These are phyloP conservation scores for Fusarium azukiicola DNA, from an alignment of 2,329 filamentous ascomycete species.

Conservation along the genomic window DNA sequence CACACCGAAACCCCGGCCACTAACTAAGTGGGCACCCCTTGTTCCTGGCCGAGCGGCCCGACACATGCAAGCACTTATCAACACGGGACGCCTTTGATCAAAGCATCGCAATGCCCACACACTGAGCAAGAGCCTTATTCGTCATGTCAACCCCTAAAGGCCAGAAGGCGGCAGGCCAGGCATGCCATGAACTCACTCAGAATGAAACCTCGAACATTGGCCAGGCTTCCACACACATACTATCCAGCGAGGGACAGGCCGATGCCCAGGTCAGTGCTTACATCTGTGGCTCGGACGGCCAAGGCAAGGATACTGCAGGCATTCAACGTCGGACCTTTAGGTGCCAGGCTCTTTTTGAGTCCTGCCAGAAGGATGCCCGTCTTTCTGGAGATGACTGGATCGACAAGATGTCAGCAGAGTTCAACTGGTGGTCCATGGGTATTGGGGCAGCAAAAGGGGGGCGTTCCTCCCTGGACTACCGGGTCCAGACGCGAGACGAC, in stretches of 20 bases:
- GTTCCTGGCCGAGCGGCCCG: too few species aligned
- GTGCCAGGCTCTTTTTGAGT: neutral
- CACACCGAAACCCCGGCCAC: too few species aligned
- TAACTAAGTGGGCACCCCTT: too few species aligned
- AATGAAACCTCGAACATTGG: too few species aligned
- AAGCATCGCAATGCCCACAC: neutral
- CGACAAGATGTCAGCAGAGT: conserved; percentile 17
- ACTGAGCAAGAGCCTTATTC: rapidly evolving
- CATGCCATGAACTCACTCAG: neutral
- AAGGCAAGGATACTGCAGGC: neutral
- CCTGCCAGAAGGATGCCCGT: neutral
- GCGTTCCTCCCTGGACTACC: neutral
- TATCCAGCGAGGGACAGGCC: neutral
- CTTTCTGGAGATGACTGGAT: conserved; percentile 7
- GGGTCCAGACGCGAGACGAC: neutral
- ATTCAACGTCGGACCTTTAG: neutral
- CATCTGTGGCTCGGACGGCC: neutral
- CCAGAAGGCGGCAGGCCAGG: neutral
- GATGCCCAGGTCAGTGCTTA: neutral
- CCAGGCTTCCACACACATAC: neutral
- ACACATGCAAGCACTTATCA: neutral
- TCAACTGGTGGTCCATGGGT: conserved; percentile 20
- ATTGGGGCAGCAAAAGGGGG: conserved; percentile 7
- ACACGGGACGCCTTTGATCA: neutral
- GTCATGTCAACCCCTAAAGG: neutral